phyloP scores from a whole-genome alignment of 1,284 basidiomycete species.

The Puccinia sorghi region DNA sequence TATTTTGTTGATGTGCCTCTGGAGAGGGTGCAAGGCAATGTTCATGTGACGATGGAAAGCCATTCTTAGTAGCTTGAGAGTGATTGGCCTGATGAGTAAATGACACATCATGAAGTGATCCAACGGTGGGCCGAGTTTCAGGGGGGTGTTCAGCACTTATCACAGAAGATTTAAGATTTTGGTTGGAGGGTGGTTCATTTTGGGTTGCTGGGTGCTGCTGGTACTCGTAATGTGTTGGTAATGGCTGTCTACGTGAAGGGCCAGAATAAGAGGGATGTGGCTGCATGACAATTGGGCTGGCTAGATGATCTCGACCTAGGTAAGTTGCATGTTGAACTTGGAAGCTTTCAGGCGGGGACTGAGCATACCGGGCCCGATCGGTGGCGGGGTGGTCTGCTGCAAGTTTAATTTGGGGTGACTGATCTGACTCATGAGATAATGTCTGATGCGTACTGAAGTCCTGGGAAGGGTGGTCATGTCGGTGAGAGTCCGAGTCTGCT shows the following conservation, averaged over 20 bases:
- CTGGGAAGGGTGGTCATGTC: not conserved
- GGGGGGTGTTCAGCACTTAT: not conserved
- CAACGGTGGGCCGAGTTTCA: not conserved
- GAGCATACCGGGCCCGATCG: not conserved
- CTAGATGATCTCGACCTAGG: not conserved
- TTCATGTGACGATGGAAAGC: not conserved
- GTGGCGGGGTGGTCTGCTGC: not conserved
- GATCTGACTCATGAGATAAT: not conserved
- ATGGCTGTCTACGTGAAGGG: constrained; percentile 18
- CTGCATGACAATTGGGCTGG: constrained; percentile 16
- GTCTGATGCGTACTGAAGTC: not conserved
- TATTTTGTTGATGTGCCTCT: not conserved
- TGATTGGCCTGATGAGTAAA: not conserved
- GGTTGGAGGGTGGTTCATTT: not conserved
- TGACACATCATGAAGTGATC: not conserved
- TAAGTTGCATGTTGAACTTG: not conserved
- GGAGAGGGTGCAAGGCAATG: not conserved
- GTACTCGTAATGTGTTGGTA: constrained; percentile 19
- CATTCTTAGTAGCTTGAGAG: not conserved
- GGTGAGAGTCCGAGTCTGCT: not conserved
- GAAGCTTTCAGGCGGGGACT: not conserved
- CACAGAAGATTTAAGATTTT: not conserved
- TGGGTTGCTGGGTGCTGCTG: constrained; percentile 28
- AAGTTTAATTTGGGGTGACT: not conserved
- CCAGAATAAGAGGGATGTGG: constrained; percentile 16